Conservation (phyloP, 768 basidiomycete species). For the Zangia roseola region DNA sequence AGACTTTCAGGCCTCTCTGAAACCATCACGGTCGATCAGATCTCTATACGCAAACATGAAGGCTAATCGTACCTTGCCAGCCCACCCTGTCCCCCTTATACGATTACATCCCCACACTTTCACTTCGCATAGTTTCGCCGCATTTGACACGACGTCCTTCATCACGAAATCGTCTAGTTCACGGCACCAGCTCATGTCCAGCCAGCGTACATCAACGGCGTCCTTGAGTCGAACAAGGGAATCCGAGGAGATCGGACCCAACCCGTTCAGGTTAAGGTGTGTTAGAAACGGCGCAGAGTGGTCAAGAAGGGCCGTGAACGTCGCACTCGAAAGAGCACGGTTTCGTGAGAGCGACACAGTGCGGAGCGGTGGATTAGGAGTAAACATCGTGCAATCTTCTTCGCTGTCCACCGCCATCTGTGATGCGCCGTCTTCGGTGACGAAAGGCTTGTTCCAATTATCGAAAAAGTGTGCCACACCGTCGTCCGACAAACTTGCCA, state of each 20-base stretch:
- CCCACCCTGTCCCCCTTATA: slow-evolving; percentile 44
- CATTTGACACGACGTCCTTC: slow-evolving; percentile 58
- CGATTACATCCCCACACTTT: slow-evolving; percentile 57
- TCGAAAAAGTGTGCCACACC: slow-evolving; percentile 72
- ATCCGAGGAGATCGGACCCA: slow-evolving; percentile 60
- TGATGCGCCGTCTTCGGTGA: slow-evolving; percentile 8
- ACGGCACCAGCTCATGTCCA: slow-evolving; percentile 88
- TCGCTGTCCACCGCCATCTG: slow-evolving; percentile 21
- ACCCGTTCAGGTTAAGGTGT: slow-evolving; percentile 72
- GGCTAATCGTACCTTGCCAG: slow-evolving; percentile 38
- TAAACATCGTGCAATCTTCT: slow-evolving; percentile 1
- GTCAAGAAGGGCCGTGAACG: slow-evolving; percentile 60
- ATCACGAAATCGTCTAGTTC: slow-evolving; percentile 80
- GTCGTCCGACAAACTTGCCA: slow-evolving; percentile 64
- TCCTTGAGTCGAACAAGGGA: slow-evolving; percentile 39
- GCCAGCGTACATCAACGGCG: slow-evolving; percentile 43
- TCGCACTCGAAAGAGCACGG: slow-evolving; percentile 44
- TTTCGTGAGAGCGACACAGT: slow-evolving; percentile 65
- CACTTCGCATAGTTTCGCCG: slow-evolving; percentile 41
- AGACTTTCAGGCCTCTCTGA: slow-evolving; percentile 28
- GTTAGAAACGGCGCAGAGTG: slow-evolving; percentile 64
- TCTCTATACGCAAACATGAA: not conserved
- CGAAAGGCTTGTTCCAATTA: slow-evolving; percentile 40
- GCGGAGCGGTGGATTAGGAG: slow-evolving; percentile 46
- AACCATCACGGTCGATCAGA: not conserved